Evolutionary conservation across 495 filamentous ascomycete species (phyloP).

Genomic region (Pseudotulostoma volvatum): DNA sequence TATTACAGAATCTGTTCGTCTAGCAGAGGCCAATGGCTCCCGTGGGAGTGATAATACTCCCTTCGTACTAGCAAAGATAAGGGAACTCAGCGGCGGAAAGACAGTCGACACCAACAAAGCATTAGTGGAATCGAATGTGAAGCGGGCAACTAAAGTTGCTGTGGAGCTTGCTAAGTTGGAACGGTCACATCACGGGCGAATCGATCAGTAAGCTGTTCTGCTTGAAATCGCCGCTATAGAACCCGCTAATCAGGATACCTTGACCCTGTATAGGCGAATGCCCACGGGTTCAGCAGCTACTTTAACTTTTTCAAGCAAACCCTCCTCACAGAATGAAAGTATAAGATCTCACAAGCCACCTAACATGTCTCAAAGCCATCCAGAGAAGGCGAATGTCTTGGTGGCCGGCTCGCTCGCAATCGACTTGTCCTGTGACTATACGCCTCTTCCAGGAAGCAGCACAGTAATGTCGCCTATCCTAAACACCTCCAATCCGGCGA

Average conservation of each 20-base stretch:
- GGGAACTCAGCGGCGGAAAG: constrained; percentile 55
- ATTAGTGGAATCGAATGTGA: constrained; percentile 66
- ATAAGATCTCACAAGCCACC: constrained; percentile 7
- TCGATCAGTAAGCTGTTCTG: constrained; percentile 24
- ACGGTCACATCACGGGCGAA: constrained; percentile 14
- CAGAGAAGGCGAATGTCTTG: constrained; percentile 42
- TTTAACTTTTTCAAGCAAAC: constrained; percentile 12
- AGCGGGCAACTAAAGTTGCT: constrained; percentile 62
- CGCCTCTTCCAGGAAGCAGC: constrained; percentile 21
- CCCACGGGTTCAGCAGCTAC: constrained; percentile 15
- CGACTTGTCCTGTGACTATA: constrained; percentile 71
- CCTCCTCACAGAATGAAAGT: too few relatives aligned
- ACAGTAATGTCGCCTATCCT: constrained; percentile 31
- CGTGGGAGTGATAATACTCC: constrained; percentile 74
- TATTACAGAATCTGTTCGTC: constrained; percentile 55
- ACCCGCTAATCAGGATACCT: constrained; percentile 1
- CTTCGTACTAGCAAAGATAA: constrained; percentile 68
- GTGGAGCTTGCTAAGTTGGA: constrained; percentile 54
- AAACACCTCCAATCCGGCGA: constrained; percentile 75
- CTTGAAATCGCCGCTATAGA: not conserved
- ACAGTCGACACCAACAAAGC: constrained; percentile 62
- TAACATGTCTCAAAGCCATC: constrained; percentile 3
- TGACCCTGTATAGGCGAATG: constrained; percentile 22
- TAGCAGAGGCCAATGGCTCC: constrained; percentile 52
- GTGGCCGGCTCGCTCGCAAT: constrained; percentile 83